phyloP scores from a whole-genome alignment of 139 green algal genomes.

The Chlorella sp. region DNA sequence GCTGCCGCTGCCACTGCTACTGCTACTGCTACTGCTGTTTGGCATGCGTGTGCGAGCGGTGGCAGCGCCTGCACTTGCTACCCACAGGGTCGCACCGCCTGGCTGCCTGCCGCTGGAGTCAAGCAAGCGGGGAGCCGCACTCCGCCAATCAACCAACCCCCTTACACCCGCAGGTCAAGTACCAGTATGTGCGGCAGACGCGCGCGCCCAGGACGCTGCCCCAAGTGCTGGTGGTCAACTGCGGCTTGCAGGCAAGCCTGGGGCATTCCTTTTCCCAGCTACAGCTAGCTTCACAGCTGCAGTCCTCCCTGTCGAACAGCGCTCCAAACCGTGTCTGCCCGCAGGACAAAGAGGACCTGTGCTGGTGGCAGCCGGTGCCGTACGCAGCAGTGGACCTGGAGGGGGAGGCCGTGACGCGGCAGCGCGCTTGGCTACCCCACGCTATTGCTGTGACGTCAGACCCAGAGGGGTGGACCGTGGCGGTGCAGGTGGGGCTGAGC shows the following conservation, averaged over 20 bases:
- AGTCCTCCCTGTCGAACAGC: too few relatives aligned
- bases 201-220: conserved; percentile 61
- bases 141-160: too few relatives aligned
- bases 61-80: too few relatives aligned
- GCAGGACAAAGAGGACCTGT: conserved; percentile 53
- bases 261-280: too few relatives aligned
- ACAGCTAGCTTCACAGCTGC: too few relatives aligned
- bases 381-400: neutral
- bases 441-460: conserved; percentile 20
- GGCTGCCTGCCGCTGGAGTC: neutral
- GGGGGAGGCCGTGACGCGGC: conserved; percentile 2
- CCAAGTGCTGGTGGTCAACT: conserved; percentile 76
- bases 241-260: conserved; percentile 40
- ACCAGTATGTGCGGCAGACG: conserved; percentile 75
- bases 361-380: conserved; percentile 61
- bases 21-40: too few relatives aligned
- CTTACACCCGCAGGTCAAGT: conserved; percentile 44
- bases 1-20: too few relatives aligned
- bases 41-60: too few relatives aligned
- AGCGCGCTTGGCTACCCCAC: conserved; percentile 28
- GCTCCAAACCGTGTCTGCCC: neutral
- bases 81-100: neutral
- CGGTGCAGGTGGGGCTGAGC: conserved; percentile 9
- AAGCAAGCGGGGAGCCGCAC: neutral
- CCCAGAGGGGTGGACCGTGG: conserved; percentile 31